Percentiles rank a stretch among this genome's conserved stretches.
These are phyloP conservation scores for Aspergillus pseudotamarii DNA, from an alignment of 2,329 filamentous ascomycete species.

Conservation along the genomic window DNA sequence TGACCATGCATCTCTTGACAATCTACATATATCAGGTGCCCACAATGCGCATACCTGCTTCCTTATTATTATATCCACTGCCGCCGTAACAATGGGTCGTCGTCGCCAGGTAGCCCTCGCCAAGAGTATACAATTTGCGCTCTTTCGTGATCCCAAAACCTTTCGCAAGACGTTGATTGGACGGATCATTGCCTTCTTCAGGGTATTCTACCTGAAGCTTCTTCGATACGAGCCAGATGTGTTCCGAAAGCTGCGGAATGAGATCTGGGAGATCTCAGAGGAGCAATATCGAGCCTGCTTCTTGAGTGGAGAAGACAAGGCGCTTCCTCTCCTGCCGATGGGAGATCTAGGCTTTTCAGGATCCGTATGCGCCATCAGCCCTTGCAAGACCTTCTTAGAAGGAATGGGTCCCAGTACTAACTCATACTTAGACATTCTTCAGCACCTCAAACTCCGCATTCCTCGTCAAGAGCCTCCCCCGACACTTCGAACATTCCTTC, in stretches of 20 bases:
- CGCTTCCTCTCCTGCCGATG: slow-evolving; percentile 55
- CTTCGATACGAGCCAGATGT: slow-evolving; percentile 50
- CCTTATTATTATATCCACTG: not conserved
- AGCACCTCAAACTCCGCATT: slow-evolving; percentile 67
- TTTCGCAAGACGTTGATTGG: slow-evolving; percentile 41
- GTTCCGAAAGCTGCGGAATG: slow-evolving; percentile 55
- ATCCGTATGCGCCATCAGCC: slow-evolving; percentile 49
- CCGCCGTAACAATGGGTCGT: slow-evolving; percentile 22
- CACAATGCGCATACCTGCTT: not conserved
- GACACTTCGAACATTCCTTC: slow-evolving; percentile 70
- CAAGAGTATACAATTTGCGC: slow-evolving; percentile 35
- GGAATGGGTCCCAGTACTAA: not conserved
- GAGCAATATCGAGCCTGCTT: slow-evolving; percentile 60
- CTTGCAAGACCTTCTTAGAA: not conserved
- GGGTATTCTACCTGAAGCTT: slow-evolving; percentile 54
- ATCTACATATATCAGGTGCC: not conserved
- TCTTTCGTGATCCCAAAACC: slow-evolving; percentile 31
- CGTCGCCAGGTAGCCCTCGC: slow-evolving; percentile 29
- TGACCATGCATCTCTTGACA: not conserved
- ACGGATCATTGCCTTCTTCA: slow-evolving; percentile 57
- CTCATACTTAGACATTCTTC: slow-evolving; percentile 63
- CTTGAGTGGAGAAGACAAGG: slow-evolving; percentile 41
- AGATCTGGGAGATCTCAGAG: slow-evolving; percentile 58
- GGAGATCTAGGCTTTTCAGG: slow-evolving; percentile 75
- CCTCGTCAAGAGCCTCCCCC: slow-evolving; percentile 71